These are phyloP conservation scores for Trichoderma oligosporum DNA, from an alignment of 2,329 filamentous ascomycete species.

Conservation along the genomic window DNA sequence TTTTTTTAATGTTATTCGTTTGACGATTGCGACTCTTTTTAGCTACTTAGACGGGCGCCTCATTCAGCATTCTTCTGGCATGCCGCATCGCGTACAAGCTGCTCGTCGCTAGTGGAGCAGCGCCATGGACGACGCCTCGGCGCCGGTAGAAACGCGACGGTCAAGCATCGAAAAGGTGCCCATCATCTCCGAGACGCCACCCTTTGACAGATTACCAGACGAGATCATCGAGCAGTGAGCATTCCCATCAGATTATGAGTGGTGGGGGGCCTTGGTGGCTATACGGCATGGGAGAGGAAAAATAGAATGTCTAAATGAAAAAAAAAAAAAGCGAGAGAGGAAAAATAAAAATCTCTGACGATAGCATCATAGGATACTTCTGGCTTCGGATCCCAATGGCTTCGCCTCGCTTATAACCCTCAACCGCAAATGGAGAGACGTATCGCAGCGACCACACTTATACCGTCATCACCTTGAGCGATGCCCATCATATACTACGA, in stretches of 20 bases:
- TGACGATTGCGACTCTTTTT: background rate
- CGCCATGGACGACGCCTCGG: slow-evolving; percentile 32
- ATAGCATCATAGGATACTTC: slow-evolving; percentile 51
- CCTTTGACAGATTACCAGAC: slow-evolving; percentile 53
- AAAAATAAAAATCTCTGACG: background rate
- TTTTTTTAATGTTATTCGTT: background rate
- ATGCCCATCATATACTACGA: slow-evolving; percentile 57
- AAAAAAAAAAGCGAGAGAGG: background rate
- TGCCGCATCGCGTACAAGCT: slow-evolving; percentile 5
- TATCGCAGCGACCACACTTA: slow-evolving; percentile 60
- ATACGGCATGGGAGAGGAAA: background rate
- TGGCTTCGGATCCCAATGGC: slow-evolving; percentile 55
- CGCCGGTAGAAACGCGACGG: slow-evolving; percentile 29
- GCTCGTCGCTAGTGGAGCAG: slow-evolving; percentile 18
- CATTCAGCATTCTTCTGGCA: background rate
- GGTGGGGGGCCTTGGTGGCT: background rate
- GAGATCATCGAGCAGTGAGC: slow-evolving; percentile 68
- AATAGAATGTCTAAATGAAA: background rate
- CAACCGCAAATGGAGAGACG: slow-evolving; percentile 61
- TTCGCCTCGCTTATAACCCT: slow-evolving; percentile 65
- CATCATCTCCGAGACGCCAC: slow-evolving; percentile 23
- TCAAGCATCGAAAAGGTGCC: slow-evolving; percentile 36
- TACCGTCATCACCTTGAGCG: slow-evolving; percentile 60
- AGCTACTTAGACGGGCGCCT: background rate
- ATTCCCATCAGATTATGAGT: background rate